A percentile compares a stretch with the other conserved stretches of the same genome.
These are phyloP conservation scores for Cytospora chrysosperma DNA, from an alignment of 2,329 filamentous ascomycete species.

Conservation along the genomic window DNA sequence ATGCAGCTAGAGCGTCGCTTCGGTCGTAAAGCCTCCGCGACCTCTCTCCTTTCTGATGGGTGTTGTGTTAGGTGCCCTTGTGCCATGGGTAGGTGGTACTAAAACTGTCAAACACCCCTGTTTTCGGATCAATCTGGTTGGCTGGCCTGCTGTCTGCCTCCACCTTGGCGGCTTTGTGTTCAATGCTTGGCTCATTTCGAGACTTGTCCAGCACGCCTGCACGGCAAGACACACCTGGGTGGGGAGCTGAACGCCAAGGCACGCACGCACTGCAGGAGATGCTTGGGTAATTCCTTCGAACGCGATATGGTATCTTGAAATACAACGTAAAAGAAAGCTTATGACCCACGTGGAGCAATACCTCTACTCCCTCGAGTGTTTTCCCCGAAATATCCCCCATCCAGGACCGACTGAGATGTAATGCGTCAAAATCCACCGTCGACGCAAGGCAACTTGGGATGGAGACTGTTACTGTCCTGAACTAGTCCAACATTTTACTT, in stretches of 20 bases:
- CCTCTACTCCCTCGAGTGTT: neutral
- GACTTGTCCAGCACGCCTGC: neutral
- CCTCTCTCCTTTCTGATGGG: too few species aligned
- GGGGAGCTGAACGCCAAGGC: neutral
- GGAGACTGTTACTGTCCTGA: neutral
- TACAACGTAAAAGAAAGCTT: neutral
- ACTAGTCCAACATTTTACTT: conserved; percentile 3
- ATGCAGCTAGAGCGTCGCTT: neutral
- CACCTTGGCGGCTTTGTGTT: too few species aligned
- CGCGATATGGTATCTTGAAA: neutral
- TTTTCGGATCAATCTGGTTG: neutral
- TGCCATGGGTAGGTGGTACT: neutral
- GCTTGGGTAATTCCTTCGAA: neutral
- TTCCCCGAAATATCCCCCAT: neutral
- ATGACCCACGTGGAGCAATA: neutral
- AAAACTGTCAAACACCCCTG: neutral
- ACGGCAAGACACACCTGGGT: neutral
- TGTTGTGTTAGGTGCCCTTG: too few species aligned
- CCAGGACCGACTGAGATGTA: neutral
- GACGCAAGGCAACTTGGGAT: neutral
- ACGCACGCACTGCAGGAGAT: neutral
- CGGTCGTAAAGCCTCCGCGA: too few species aligned
- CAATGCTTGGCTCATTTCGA: too few species aligned
- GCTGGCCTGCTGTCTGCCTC: neutral
- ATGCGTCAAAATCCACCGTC: neutral